Evolutionary conservation across 192 early-diverging fungal species (phyloP).

Genomic region (Umbelopsis ramanniana): DNA sequence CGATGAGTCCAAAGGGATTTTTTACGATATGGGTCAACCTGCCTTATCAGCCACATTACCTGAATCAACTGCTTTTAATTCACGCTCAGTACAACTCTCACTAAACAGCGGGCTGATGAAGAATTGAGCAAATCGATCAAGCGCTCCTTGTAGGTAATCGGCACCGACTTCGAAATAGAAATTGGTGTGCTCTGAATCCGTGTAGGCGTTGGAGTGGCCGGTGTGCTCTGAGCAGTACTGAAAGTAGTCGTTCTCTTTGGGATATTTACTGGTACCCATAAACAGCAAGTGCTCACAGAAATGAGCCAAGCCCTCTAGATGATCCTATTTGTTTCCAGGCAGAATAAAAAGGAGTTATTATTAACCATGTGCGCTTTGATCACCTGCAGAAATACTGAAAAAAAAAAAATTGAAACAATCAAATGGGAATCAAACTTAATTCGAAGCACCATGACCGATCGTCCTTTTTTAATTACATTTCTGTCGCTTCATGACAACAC

Average conservation of each 20-base stretch:
- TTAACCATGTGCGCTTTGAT: conserved; percentile 12
- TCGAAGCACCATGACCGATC: not conserved
- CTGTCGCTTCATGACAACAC: not conserved
- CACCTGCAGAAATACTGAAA: conserved; percentile 7
- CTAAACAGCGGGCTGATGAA: conserved; percentile 88
- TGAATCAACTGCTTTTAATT: conserved; percentile 91
- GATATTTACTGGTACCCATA: conserved; percentile 71
- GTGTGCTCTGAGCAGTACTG: conserved; percentile 52
- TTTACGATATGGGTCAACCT: too few relatives aligned
- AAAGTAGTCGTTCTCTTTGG: conserved; percentile 65
- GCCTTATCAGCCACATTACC: conserved; percentile 28
- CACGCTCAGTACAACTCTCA: conserved; percentile 84
- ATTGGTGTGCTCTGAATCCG: conserved; percentile 49
- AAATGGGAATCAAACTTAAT: not conserved
- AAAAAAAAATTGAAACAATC: not conserved
- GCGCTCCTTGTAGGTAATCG: conserved; percentile 50
- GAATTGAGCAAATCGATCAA: conserved; percentile 78
- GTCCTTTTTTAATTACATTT: not conserved
- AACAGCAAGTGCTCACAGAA: conserved; percentile 74
- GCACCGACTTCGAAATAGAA: conserved; percentile 61
- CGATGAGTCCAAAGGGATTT: not conserved
- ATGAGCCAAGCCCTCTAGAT: conserved; percentile 68
- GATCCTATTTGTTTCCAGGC: conserved; percentile 35
- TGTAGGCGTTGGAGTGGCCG: conserved; percentile 58
- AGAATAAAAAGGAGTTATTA: conserved; percentile 2